Base-by-base conservation (phyloP, 202 grass and related monocot species). In the Elaeis oleifera region DNA sequence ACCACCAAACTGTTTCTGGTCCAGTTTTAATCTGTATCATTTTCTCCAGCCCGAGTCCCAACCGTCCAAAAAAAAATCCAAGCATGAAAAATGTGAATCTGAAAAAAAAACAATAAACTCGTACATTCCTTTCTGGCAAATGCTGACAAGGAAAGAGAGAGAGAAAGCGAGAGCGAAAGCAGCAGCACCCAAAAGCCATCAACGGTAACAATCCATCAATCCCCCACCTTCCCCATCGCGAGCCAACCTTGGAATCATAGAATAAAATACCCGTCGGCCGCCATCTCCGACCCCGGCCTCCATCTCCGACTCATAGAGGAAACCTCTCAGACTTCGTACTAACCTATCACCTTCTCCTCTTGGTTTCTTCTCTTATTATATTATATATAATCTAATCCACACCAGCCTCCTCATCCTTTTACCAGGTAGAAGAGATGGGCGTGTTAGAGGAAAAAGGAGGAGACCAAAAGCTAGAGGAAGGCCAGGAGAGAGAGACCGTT, bases 121-220 rank as follows among this genome's bases (percentile, higher is more conserved):
- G 5, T 31, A 31, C 5, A 6, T 31, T 31, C 11, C 3, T 36
- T 44, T 2, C 68, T 48, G 53, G 64, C 59, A 50, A 50, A 0
- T 6, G 32, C 59, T 80, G 72, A 81, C 49, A 5, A 71, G 70
- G 60, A 52, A 49, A 76, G 58, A 52, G 24, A 36, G 49, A 66
- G 74, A 25, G 52, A 51, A 32, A 21, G 24, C 18, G 6, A 20
- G 23, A 24, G 23, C 23, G 44, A 18, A 39, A 24, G 17, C 23
- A 50, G 4, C 6, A 27, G 16, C 53, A 32, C 14, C 8, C 25
- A 24, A 5, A 36, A 7, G 11, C 65, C 51, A 53, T 27, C 65
- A 68, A 18, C 49, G 24, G 17, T 44, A 11, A 3, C 2, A 44
- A 44, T 54, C 64, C 6, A 51, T 22, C 19, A 14, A 4, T 14